Base-by-base conservation (phyloP, 768 basidiomycete species). In the Tylopilus sp. region DNA sequence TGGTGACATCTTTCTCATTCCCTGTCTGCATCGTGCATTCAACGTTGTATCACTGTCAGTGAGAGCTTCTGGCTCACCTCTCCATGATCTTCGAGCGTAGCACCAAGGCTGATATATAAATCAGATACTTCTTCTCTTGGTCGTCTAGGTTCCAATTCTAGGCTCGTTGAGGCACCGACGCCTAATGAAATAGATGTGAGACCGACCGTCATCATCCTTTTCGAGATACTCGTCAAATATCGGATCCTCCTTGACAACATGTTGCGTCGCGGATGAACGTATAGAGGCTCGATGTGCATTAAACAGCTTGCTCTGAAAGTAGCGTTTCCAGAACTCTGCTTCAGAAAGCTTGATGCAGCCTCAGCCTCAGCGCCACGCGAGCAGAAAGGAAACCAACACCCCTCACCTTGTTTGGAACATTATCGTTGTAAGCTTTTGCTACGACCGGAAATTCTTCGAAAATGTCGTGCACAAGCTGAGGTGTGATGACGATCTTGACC, bases 361-460 rank as follows among this genome's bases (percentile, higher is more conserved):
- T 64, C 13, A 13, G 6, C 33, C 22, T 64, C 45, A 64, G 23
- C n/a, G 44, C 17, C 2, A 25, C 26, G 9, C 42, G 18, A 3
- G 13, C 8, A 26, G 23, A 2, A 36, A 4, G 17, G 22, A 39
- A 12, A 33, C 2, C 42, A 42, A 23, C 23, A 13, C 26, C 20
- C 12, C 52, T 73, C 25, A 87, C 94, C 77, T 89, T 88, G 57
- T 71, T 79, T 3, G 95, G 94, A 1, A 98, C 95, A 58, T 95
- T 94, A 63, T 95, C 94, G 53, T 74, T 85, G 62, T 97, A 95
- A 0, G 94, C 95, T 68, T 83, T 88, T 36, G 88, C 85, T 12
- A 98, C 92, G 28, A 97, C 88, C 2, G 97, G 95, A 65, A 94
- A 98, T 72, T 97, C 95, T 57, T 98, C 94, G 61, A 99, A 99